Percentiles rank a stretch among this genome's conserved stretches.
phyloP scores from a whole-genome alignment of 2,329 filamentous ascomycete genomes.

The Colletotrichum lupini region DNA sequence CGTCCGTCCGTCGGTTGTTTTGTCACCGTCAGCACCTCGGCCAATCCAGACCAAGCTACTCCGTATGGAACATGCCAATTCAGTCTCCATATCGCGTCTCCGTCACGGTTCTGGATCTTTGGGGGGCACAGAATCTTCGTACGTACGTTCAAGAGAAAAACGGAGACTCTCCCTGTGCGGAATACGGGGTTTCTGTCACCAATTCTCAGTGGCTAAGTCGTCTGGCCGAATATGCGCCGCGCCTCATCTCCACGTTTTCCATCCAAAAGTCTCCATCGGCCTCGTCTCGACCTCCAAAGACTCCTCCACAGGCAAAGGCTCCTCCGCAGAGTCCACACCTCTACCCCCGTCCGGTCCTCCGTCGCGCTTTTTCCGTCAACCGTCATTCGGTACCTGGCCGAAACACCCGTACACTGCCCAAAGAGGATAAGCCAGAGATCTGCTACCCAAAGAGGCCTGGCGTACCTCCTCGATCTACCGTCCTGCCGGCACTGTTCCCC shows the following conservation, averaged over 20 bases:
- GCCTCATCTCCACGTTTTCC: constrained; percentile 31
- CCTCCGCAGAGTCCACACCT: background rate
- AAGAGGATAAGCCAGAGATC: background rate
- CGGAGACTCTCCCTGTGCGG: background rate
- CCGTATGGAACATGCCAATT: no score
- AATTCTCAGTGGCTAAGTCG: constrained; percentile 16
- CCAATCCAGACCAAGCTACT: background rate
- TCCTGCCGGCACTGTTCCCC: constrained; percentile 32
- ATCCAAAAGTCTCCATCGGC: constrained; percentile 20
- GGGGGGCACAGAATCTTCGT: background rate
- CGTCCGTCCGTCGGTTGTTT: background rate
- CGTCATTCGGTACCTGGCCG: constrained; percentile 34
- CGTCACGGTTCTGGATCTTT: background rate
- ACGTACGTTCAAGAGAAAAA: background rate
- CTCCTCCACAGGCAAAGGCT: background rate
- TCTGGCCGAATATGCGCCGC: constrained; percentile 34
- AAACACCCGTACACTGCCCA: constrained; percentile 13
- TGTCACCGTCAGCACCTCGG: background rate
- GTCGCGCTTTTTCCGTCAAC: constrained; percentile 33
- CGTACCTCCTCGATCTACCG: constrained; percentile 18
- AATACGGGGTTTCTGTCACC: constrained; percentile 1
- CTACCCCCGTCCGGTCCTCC: constrained; percentile 15
- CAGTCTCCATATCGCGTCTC: background rate
- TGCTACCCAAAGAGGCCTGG: constrained; percentile 8
- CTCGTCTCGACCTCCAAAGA: constrained; percentile 4